Percentiles rank a stretch among this genome's conserved stretches.
Evolutionary conservation across 2,329 filamentous ascomycete species (phyloP).

Genomic region (Colletotrichum sp.): DNA sequence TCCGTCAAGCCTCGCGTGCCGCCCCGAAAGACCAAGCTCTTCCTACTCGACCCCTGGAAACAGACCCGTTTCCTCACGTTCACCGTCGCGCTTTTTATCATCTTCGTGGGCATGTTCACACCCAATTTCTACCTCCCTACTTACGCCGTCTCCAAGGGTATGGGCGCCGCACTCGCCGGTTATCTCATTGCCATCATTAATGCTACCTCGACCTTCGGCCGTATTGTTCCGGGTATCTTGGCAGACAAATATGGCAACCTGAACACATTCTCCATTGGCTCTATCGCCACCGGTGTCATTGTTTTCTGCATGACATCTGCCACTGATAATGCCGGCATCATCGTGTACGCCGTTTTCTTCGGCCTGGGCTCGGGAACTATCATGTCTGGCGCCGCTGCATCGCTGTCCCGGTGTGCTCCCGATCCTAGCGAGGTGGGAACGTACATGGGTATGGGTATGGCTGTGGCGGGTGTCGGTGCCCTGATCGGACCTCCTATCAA

Average conservation of each 20-base stretch:
- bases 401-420: conserved; percentile 41
- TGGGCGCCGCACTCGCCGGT: conserved; percentile 62
- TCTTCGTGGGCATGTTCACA: conserved; percentile 54
- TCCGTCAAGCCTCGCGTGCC: conserved; percentile 38
- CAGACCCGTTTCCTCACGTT: conserved; percentile 32
- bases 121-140: conserved; percentile 66
- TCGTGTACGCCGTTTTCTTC: conserved; percentile 43
- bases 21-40: conserved; percentile 39
- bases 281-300: background rate
- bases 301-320: background rate
- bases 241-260: conserved; percentile 63
- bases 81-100: conserved; percentile 38
- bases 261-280: conserved; percentile 43
- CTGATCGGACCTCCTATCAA: conserved; percentile 43
- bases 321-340: conserved; percentile 32
- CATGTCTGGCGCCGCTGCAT: background rate
- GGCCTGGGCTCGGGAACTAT: conserved; percentile 37
- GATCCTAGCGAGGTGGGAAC: conserved; percentile 61
- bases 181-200: conserved; percentile 76
- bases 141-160: conserved; percentile 59
- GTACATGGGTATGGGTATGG: conserved; percentile 54
- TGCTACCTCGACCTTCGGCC: conserved; percentile 62
- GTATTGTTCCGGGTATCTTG: conserved; percentile 62
- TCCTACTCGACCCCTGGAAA: conserved; percentile 41
- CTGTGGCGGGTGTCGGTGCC: conserved; percentile 44